Percentiles rank a stretch among this genome's conserved stretches.
These are phyloP conservation scores for Diplodia scrobiculata DNA, from an alignment of 2,329 filamentous ascomycete genomes.

Conservation along the genomic window DNA sequence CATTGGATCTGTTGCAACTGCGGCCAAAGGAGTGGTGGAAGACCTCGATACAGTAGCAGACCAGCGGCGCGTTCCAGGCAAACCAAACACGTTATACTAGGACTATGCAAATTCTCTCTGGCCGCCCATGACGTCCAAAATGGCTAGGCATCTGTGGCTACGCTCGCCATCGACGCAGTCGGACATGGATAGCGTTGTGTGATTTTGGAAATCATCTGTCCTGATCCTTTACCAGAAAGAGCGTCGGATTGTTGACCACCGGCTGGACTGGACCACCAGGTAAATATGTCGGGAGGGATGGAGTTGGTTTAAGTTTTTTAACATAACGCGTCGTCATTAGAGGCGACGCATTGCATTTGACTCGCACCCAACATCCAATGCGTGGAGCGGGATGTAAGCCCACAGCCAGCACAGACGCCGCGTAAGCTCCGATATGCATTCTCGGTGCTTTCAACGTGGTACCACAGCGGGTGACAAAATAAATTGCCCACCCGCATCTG, in stretches of 20 bases:
- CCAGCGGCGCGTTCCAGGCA: neutral
- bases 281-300: neutral
- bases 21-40: neutral
- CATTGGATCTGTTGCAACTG: neutral
- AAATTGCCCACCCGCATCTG: too few relatives aligned
- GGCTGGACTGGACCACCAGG: neutral
- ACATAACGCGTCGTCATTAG: neutral
- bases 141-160: neutral
- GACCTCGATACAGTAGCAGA: slow-evolving; percentile 3
- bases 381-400: neutral
- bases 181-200: neutral
- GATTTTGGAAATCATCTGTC: neutral
- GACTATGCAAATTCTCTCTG: neutral
- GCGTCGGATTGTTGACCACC: neutral
- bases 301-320: slow-evolving; percentile 9
- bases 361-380: neutral
- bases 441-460: neutral
- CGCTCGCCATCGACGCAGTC: neutral
- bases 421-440: neutral
- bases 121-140: neutral
- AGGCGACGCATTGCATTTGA: neutral
- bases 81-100: neutral
- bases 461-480: neutral
- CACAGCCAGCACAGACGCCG: neutral
- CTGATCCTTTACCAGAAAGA: slow-evolving; percentile 1